Percentiles rank a stretch among this genome's conserved stretches.
Evolutionary conservation across 495 filamentous ascomycete genomes (phyloP).

Genomic region (Aspergillus ellipticus): DNA sequence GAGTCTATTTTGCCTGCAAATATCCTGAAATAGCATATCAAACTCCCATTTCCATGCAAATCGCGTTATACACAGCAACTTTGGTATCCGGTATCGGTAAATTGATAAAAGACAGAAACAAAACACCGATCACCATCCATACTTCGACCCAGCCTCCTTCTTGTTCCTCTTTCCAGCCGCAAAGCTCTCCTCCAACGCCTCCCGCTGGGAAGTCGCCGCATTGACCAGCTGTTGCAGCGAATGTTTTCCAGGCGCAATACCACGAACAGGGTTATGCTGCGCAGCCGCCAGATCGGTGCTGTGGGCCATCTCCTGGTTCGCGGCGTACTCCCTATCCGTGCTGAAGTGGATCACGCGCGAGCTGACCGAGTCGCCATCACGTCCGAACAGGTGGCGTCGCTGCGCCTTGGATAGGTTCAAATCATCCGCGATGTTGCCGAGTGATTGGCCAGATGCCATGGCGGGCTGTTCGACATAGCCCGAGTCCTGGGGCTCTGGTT

Average conservation of each 20-base stretch:
- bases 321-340: conserved; percentile 77
- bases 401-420: conserved; percentile 71
- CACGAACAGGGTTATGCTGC: conserved; percentile 75
- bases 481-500: conserved; percentile 37
- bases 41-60: background rate
- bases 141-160: conserved; percentile 72
- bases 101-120: background rate
- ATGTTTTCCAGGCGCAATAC: conserved; percentile 86
- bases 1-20: no score
- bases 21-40: background rate
- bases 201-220: conserved; percentile 71
- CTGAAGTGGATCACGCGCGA: conserved; percentile 71
- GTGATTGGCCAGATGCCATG: conserved; percentile 34
- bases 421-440: conserved; percentile 64
- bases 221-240: conserved; percentile 82
- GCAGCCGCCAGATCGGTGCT: conserved; percentile 55
- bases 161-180: conserved; percentile 68
- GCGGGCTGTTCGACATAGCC: background rate
- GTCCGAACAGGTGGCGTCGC: conserved; percentile 79
- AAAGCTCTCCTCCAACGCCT: conserved; percentile 86
- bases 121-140: conserved; percentile 62
- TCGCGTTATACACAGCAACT: background rate
- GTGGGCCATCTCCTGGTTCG: conserved; percentile 59
- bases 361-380: conserved; percentile 39
- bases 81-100: conserved; percentile 4